Conservation (phyloP, 495 filamentous ascomycete genomes). For the Oleoguttula mirabilis region DNA sequence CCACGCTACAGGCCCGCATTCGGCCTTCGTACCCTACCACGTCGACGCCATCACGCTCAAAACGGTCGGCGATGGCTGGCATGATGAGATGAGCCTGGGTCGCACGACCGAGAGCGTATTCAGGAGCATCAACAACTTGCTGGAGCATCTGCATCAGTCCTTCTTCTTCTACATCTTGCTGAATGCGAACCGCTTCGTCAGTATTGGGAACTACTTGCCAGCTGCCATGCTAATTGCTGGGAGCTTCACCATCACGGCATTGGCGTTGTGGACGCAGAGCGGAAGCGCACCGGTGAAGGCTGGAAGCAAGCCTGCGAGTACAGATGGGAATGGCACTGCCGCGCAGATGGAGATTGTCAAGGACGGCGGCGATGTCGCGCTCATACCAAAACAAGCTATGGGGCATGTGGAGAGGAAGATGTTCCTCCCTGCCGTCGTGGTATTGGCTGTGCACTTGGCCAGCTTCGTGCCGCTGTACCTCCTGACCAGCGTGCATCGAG, state of each 20-base stretch:
- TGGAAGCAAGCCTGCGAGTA: neutral
- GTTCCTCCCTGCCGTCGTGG: conserved; percentile 63
- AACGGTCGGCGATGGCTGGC: conserved; percentile 80
- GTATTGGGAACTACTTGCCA: conserved; percentile 93
- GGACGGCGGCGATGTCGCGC: conserved; percentile 25
- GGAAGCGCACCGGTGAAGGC: conserved; percentile 33
- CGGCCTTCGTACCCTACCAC: conserved; percentile 93
- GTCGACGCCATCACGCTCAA: conserved; percentile 92
- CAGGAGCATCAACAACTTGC: conserved; percentile 83
- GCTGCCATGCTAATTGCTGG: conserved; percentile 91
- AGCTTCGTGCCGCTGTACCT: conserved; percentile 76
- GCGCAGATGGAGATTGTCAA: conserved; percentile 25
- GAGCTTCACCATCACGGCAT: conserved; percentile 92
- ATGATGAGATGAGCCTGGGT: conserved; percentile 93
- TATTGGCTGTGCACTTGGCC: conserved; percentile 58
- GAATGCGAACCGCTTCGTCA: conserved; percentile 81
- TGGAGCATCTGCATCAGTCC: conserved; percentile 95
- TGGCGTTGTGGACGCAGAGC: conserved; percentile 80
- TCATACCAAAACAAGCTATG: conserved; percentile 27
- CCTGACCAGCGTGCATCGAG: conserved; percentile 61
- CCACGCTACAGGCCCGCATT: conserved; percentile 82
- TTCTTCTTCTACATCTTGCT: conserved; percentile 99
- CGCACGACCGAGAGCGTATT: conserved; percentile 80
- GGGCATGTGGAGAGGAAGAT: conserved; percentile 52
- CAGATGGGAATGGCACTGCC: conserved; percentile 14